Evolutionary conservation across 148 eudicot genomes (phyloP), one percentile per base, ranked within the genome.

Genomic region (Persicaria tinctoria): DNA sequence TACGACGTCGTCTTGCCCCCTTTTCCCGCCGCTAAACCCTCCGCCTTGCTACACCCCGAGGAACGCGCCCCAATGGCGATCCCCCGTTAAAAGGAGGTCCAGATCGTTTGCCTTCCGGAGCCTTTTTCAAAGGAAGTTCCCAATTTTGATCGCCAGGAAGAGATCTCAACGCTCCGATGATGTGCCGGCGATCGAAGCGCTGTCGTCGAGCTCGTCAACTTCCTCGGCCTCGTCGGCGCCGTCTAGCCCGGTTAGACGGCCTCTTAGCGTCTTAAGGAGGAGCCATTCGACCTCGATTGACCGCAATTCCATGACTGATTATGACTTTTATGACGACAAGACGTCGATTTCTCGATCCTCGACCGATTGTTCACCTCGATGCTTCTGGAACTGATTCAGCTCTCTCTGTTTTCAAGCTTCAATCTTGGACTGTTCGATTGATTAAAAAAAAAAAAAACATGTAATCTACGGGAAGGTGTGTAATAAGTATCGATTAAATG

Each of bases 1-100:
- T 8, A 8, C 70, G n/a, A 63, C 66, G 68, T 63, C 68, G 70
- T 66, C 17, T 44, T 5, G 41, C 41, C 23, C 64, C 48, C 44
- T 51, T 48, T 46, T 44, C 72, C 72, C 50, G 23, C 77, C 78
- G 20, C 73, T 66, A 11, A 64, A 53, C 11, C 78, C 78, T 76
- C 78, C 78, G 49, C 78, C 78, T n/a, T 16, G 57, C 13, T 66
- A 51, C 27, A 47, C 11, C 53, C 20, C 16, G 23, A 66, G 13
- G 8, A 60, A 10, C 4, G 12, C 38, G 4, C 64, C 64, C 32
- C 64, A 57, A 57, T 17, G 6, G 41, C 41, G 41, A 32, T 32
- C 41, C 38, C 70, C 70, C 18, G 12, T 66, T 8, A 66, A 10
- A 13, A 66, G 47, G 13, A 66, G 70, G 47, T 41, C 48, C 18